Evolutionary conservation across 1,139 yeast species (phyloP).

Genomic region (Blastobotrys proliferans): DNA sequence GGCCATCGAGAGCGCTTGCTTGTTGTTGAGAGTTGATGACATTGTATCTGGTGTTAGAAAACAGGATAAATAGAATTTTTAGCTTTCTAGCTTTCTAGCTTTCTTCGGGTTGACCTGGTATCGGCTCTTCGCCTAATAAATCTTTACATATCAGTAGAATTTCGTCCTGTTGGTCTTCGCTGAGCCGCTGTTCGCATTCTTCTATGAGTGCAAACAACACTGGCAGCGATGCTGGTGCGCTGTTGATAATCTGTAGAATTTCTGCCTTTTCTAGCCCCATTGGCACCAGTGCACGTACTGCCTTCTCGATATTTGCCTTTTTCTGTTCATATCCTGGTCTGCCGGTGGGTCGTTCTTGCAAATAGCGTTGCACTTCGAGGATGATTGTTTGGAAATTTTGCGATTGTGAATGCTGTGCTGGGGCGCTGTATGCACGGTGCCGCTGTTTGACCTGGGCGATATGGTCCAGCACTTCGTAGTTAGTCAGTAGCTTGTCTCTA

Average conservation of each 20-base stretch:
- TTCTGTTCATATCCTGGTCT: constrained; percentile 38
- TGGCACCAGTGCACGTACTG: constrained; percentile 45
- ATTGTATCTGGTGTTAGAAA: constrained; percentile 92
- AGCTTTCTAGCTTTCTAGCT: not conserved
- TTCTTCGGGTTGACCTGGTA: constrained; percentile 20
- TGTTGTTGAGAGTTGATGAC: constrained; percentile 92
- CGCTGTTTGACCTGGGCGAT: constrained; percentile 50
- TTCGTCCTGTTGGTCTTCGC: constrained; percentile 46
- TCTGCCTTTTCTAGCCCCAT: constrained; percentile 75
- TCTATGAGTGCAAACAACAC: constrained; percentile 76
- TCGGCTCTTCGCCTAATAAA: constrained; percentile 24
- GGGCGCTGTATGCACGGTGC: constrained; percentile 13
- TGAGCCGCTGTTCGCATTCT: constrained; percentile 83
- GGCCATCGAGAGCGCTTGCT: constrained; percentile 94
- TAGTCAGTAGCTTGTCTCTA: constrained; percentile 64
- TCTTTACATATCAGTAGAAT: constrained; percentile 18
- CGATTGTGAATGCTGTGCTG: constrained; percentile 17
- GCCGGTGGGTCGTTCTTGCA: constrained; percentile 46
- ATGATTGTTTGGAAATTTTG: constrained; percentile 59
- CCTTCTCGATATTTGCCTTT: constrained; percentile 46
- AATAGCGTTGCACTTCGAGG: constrained; percentile 50
- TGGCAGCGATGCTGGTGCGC: constrained; percentile 75
- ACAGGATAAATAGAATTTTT: constrained; percentile 15
- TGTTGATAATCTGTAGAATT: constrained; percentile 75
- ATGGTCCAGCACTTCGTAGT: constrained; percentile 66